These are phyloP conservation scores for Dictyostelium discoideum DNA, from an alignment of 78 protist species.

Conservation along the genomic window DNA sequence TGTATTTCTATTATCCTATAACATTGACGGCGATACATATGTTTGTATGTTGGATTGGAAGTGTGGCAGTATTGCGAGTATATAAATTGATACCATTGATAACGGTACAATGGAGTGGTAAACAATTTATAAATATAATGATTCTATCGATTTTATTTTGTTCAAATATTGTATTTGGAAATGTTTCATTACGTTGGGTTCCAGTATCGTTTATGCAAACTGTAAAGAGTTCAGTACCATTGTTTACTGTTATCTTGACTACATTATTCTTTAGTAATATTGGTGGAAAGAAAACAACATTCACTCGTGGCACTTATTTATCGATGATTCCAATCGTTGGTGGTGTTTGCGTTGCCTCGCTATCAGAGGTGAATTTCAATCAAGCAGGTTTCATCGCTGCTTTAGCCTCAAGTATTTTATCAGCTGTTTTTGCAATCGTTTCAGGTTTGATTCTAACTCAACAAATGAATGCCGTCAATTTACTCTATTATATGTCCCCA, in stretches of 20 bases:
- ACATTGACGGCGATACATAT: constrained; percentile 76
- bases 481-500: constrained; percentile 72
- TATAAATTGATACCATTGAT: constrained; percentile 51
- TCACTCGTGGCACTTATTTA: constrained; percentile 35
- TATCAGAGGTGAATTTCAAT: constrained; percentile 65
- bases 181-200: constrained; percentile 63
- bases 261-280: not conserved
- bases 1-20: constrained; percentile 45
- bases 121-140: constrained; percentile 41
- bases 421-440: constrained; percentile 54
- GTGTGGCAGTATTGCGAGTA: constrained; percentile 4
- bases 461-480: constrained; percentile 61
- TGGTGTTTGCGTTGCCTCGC: constrained; percentile 69
- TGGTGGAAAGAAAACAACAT: constrained; percentile 3
- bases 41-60: constrained; percentile 51
- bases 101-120: constrained; percentile 1
- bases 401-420: constrained; percentile 6
- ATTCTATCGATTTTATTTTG: constrained; percentile 32
- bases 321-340: constrained; percentile 82
- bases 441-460: not conserved
- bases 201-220: constrained; percentile 83
- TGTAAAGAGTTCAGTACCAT: constrained; percentile 50
- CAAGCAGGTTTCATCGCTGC: constrained; percentile 61
- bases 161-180: constrained; percentile 65
- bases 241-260: constrained; percentile 44